Percentiles rank a stretch among this genome's conserved stretches.
Evolutionary conservation across 441 rosid genomes (phyloP).

Genomic region (Theobroma grandiflorum): DNA sequence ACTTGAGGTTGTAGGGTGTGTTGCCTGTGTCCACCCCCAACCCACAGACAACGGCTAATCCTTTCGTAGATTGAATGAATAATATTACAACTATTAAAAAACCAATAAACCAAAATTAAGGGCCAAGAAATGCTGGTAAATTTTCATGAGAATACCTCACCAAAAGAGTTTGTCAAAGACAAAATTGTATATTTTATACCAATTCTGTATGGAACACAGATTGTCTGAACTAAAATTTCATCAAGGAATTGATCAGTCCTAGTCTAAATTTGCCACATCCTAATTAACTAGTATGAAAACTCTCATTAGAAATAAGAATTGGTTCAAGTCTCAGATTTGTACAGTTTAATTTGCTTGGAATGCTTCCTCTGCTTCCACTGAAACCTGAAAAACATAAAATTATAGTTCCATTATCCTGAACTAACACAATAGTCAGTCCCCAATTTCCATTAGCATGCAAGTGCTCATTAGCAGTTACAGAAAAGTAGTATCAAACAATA

Average conservation of each 20-base stretch:
- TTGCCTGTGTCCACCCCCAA: too few relatives aligned
- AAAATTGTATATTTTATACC: constrained; percentile 4
- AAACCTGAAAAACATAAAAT: constrained; percentile 34
- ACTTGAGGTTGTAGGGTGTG: too few relatives aligned
- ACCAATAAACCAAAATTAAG: too few relatives aligned
- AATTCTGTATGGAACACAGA: neutral
- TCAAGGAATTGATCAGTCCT: neutral
- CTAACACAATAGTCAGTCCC: neutral
- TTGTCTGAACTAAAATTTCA: neutral
- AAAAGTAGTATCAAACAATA: neutral
- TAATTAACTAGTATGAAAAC: neutral
- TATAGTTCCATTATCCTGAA: neutral
- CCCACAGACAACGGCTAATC: too few relatives aligned
- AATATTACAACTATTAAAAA: too few relatives aligned
- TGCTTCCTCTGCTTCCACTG: constrained; percentile 22
- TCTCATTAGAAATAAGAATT: constrained; percentile 7
- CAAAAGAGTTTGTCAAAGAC: neutral
- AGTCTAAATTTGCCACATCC: neutral
- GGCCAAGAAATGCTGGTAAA: neutral
- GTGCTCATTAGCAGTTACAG: neutral
- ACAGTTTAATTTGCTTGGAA: constrained; percentile 40
- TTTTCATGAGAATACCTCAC: neutral
- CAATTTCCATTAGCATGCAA: neutral
- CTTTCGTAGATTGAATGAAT: too few relatives aligned
- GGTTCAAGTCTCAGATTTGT: constrained; percentile 47